These are phyloP conservation scores for Starmerella lactis-condensi DNA, from an alignment of 805 yeast genomes.

Conservation along the genomic window DNA sequence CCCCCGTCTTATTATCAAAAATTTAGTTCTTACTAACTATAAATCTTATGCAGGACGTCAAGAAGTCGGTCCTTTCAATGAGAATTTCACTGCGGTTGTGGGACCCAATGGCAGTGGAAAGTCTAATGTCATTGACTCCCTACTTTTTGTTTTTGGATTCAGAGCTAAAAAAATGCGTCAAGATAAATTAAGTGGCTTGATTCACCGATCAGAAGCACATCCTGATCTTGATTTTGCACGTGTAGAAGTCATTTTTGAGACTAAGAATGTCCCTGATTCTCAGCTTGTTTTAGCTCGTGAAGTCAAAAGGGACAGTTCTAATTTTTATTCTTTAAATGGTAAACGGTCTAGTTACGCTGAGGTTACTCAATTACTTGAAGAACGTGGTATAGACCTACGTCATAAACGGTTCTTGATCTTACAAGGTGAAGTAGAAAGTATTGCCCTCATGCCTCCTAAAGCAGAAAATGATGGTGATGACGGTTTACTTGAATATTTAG, in stretches of 20 bases:
- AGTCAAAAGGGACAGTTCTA: conserved; percentile 34
- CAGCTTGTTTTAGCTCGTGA: conserved; percentile 57
- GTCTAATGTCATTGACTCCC: conserved; percentile 90
- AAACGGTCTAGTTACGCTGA: conserved; percentile 53
- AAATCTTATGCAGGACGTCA: conserved; percentile 92
- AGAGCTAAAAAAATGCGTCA: conserved; percentile 95
- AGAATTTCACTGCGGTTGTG: conserved; percentile 88
- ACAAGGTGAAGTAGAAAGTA: conserved; percentile 96
- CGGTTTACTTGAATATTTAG: conserved; percentile 82
- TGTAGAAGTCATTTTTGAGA: conserved; percentile 71
- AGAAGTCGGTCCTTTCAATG: conserved; percentile 81
- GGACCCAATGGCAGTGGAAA: conserved; percentile 99
- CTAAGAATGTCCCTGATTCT: conserved; percentile 34
- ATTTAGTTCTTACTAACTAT: conserved; percentile 62
- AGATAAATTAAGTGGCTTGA: conserved; percentile 74
- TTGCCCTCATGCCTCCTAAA: conserved; percentile 96
- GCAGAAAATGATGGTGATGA: conserved; percentile 86
- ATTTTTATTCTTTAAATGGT: conserved; percentile 60
- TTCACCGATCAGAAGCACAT: conserved; percentile 68
- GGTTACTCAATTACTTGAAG: conserved; percentile 55
- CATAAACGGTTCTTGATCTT: conserved; percentile 86
- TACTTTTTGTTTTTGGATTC: conserved; percentile 92
- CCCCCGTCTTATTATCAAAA: conserved; percentile 51
- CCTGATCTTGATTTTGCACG: conserved; percentile 56
- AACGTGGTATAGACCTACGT: conserved; percentile 79